Base-by-base conservation (phyloP, 768 basidiomycete species). In the Imleria badia region DNA sequence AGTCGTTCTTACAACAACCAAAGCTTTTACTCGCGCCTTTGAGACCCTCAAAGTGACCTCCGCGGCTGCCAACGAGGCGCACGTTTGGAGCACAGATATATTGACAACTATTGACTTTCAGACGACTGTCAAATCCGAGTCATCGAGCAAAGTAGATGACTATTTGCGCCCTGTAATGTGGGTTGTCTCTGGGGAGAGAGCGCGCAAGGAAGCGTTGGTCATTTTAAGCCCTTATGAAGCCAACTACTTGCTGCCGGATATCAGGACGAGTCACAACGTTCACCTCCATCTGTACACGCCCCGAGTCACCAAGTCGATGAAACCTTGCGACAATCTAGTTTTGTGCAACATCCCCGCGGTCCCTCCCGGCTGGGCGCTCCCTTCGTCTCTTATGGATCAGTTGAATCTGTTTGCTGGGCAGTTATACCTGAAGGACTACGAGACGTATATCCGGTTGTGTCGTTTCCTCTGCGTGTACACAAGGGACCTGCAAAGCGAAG, bases 221-320 rank as follows among this genome's bases (percentile, higher is more conserved):
- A 55, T 76, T 13, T 45, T 79, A 58, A 82, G 80, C 63, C 73
- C 74, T 10, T 65, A 38, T 51, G 78, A 81, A 60, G 75, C 61
- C 39, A 66, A 79, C 39, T 52, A 49, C 36, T 64, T 78, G 20
- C 64, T 79, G 3, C 66, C 74, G 60, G 13, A 23, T 0, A 76
- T 81, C 52, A 73, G 66, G 19, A 34, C 34, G 20, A 68, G 67
- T 60, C 54, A 60, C 8, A 26, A 59, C 9, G 73, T 75, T n/a
- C 66, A 69, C 47, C 69, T 81, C n/a, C 78, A 79, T 54, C 38
- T 74, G 3, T 81, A 81, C 53, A 60, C 76, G 0, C 73, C 79
- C 6, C 66, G 76, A 2, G 65, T 72, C 38, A 69, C 60, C 8
- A 54, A 62, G 29, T 60, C 61, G 1, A 75, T 72, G 71, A 59